Conservation (phyloP, 2,329 filamentous ascomycete genomes). For the Claviceps pusilla region DNA sequence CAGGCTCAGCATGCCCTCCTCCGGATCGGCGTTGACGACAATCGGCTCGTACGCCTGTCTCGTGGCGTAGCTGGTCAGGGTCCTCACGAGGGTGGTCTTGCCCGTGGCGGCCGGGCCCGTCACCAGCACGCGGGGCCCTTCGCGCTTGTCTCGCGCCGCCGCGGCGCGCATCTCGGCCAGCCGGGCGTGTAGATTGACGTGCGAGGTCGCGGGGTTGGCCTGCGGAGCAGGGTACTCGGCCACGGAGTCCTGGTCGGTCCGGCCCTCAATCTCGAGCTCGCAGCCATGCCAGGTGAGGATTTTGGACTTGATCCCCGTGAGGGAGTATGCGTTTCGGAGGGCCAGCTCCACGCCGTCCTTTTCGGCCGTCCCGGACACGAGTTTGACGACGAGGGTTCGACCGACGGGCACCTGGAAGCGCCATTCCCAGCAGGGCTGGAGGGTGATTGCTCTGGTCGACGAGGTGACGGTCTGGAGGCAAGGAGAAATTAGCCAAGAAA, state of each 20-base stretch:
- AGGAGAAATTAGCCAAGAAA: not conserved
- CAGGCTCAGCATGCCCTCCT: constrained; percentile 61
- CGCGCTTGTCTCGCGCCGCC: constrained; percentile 29
- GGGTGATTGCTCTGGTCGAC: constrained; percentile 30
- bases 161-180: constrained; percentile 58
- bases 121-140: constrained; percentile 72
- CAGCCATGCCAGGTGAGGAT: constrained; percentile 90
- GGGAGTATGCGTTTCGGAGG: constrained; percentile 61
- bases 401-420: constrained; percentile 54
- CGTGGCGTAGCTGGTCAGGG: constrained; percentile 64
- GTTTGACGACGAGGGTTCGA: constrained; percentile 34
- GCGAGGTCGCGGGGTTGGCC: constrained; percentile 67
- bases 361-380: constrained; percentile 73
- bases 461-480: constrained; percentile 19
- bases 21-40: constrained; percentile 71
- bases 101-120: constrained; percentile 65
- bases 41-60: constrained; percentile 60
- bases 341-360: constrained; percentile 92
- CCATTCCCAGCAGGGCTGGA: constrained; percentile 59
- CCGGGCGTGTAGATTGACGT: constrained; percentile 77
- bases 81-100: constrained; percentile 69
- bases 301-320: constrained; percentile 69
- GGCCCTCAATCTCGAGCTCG: constrained; percentile 59
- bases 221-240: constrained; percentile 53
- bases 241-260: constrained; percentile 35